Base-by-base conservation (phyloP, 148 eudicot genomes). In the Cornus suecica region DNA sequence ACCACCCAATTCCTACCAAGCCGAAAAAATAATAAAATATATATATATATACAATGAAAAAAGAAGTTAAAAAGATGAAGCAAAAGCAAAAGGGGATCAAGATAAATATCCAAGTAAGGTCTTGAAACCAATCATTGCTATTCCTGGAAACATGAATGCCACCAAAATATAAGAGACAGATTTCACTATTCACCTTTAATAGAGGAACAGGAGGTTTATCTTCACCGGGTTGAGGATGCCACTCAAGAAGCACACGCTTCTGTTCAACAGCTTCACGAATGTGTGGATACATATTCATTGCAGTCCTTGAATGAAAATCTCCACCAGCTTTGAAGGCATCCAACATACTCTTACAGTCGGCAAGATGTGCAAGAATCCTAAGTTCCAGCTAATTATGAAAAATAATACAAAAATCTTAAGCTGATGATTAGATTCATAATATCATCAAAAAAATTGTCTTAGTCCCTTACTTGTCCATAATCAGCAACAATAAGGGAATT, bases 241-340 rank as follows among this genome's bases (percentile, higher is more conserved):
- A 95, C 86, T 95, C 99, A 29, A 95, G 93, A 76, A 95, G 85
- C 70, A 93, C 99, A 42, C 85, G 77, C 70, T 87, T 86, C 30
- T 69, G 60, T 74, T 92, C 90, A 83, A 95, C 82, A 20, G 99
- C 97, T 70, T 92, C 93, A 73, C 92, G 92, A 71, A 92, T 93
- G 77, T 95, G 93, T 27, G 92, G 93, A 85, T 95, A 95, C 97
- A 95, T 95, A 78, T 93, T 95, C 99, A 95, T 95, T 65, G 99
- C 99, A 70, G 99, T 95, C 82, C 99, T 88, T 52, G 99, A 95
- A 80, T 95, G 99, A 81, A 95, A 95, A 78, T 95, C 99, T 74
- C 99, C 97, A 70, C 99, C 99, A 56, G 97, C 94, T 82, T 85
- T 77, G 82, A 95, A 95, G 66, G 99, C 99, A 77, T 90, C 92